Conservation (phyloP, 495 filamentous ascomycete species). For the Tuber indicum region DNA sequence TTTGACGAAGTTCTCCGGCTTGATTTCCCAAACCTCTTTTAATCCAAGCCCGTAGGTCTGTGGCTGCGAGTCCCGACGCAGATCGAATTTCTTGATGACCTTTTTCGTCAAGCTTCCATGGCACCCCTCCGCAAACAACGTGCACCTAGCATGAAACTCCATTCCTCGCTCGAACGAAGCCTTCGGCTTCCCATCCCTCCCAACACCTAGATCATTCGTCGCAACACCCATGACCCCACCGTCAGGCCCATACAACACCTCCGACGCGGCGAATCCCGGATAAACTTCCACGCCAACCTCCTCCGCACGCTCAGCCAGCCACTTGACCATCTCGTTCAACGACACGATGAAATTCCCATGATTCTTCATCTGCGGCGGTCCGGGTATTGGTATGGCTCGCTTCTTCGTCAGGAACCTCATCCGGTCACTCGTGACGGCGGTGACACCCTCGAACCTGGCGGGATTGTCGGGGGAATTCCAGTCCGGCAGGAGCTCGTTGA, state of each 20-base stretch:
- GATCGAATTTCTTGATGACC: conserved; percentile 88
- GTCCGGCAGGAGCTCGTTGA: conserved; percentile 87
- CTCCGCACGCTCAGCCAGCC: conserved; percentile 90
- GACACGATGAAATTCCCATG: conserved; percentile 96
- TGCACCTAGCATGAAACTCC: conserved; percentile 94
- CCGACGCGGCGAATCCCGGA: conserved; percentile 88
- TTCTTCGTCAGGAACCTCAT: conserved; percentile 94
- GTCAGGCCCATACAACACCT: conserved; percentile 79
- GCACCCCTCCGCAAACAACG: conserved; percentile 92
- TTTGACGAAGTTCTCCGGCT: conserved; percentile 82
- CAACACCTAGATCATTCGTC: conserved; percentile 88
- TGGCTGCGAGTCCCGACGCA: conserved; percentile 77
- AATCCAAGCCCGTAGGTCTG: conserved; percentile 93
- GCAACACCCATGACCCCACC: conserved; percentile 90
- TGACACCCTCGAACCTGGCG: conserved; percentile 73
- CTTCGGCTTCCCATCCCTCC: conserved; percentile 74
- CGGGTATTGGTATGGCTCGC: conserved; percentile 67
- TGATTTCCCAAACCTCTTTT: conserved; percentile 96
- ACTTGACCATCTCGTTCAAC: conserved; percentile 87
- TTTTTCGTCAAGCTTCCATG: conserved; percentile 95
- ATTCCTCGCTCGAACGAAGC: conserved; percentile 91
- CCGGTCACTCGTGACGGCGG: conserved; percentile 71
- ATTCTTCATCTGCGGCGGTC: conserved; percentile 97
- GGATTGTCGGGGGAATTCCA: conserved; percentile 86
- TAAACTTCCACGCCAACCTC: conserved; percentile 98